Percentiles rank a stretch among this genome's conserved stretches.
phyloP scores from a whole-genome alignment of 2,329 filamentous ascomycete genomes.

The Fusarium falciforme region DNA sequence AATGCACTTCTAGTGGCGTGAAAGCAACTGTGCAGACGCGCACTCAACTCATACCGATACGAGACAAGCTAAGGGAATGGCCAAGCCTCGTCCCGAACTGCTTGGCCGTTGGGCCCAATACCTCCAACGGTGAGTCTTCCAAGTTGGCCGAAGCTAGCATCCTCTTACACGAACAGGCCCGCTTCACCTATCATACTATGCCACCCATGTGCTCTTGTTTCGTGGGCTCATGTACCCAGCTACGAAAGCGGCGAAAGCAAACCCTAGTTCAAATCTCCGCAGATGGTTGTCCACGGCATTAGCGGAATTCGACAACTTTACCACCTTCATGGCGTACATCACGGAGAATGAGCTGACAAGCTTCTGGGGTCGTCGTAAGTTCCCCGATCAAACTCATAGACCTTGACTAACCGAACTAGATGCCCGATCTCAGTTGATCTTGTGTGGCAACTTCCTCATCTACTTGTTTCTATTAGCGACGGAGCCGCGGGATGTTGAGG shows the following conservation, averaged over 20 bases:
- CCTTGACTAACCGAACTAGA: slow-evolving; percentile 33
- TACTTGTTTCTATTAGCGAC: slow-evolving; percentile 60
- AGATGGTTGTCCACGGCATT: slow-evolving; percentile 51
- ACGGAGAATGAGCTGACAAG: slow-evolving; percentile 51
- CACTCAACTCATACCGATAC: slow-evolving; percentile 41
- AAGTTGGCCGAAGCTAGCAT: background rate
- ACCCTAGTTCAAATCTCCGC: slow-evolving; percentile 50
- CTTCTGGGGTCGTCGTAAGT: slow-evolving; percentile 60
- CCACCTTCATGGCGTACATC: slow-evolving; percentile 51
- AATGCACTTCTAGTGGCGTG: slow-evolving; percentile 14
- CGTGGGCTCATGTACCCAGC: slow-evolving; percentile 60
- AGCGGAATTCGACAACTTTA: slow-evolving; percentile 52
- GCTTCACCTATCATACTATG: slow-evolving; percentile 56
- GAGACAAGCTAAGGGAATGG: slow-evolving; percentile 50
- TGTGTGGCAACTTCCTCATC: slow-evolving; percentile 61
- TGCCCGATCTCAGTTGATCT: slow-evolving; percentile 57
- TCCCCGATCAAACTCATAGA: background rate
- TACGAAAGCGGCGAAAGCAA: slow-evolving; percentile 53
- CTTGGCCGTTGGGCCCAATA: slow-evolving; percentile 25
- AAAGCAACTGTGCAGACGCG: slow-evolving; percentile 29
- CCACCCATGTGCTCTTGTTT: slow-evolving; percentile 55
- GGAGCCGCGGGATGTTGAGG: slow-evolving; percentile 47
- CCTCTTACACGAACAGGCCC: slow-evolving; percentile 43
- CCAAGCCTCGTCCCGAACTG: slow-evolving; percentile 51
- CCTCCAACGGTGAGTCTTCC: slow-evolving; percentile 31